Evolutionary conservation across 768 basidiomycete genomes (phyloP), one percentile per base, ranked within the genome.

Genomic region (Boletus rufocinnamomeus): DNA sequence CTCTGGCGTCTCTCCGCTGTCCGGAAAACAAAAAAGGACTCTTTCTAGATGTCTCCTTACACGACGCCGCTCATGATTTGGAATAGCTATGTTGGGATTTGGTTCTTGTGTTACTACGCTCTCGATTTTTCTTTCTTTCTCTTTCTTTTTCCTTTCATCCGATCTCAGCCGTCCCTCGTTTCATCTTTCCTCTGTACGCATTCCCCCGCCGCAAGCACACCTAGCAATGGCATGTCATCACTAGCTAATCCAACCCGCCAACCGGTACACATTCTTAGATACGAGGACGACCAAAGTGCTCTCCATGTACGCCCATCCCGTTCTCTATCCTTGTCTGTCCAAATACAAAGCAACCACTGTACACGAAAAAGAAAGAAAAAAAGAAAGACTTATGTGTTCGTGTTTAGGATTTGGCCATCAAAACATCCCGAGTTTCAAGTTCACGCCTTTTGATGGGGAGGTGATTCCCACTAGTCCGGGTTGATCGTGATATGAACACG

Each of bases 1-100:
- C 30, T 17, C 32, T 30, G 6, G 2, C 41, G 13, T 34, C 61
- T 60, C 63, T 41, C 62, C 19, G 62, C 63, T 64, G 62, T 63
- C 62, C 62, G 53, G 46, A 32, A 59, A 46, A 38, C n/a, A 37
- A 43, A 54, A 46, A 41, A 37, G 34, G 35, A 41, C 21, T 17
- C 8, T 5, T 28, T 54, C 47, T 63, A 64, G 63, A 63, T 43
- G 37, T 56, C 51, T 44, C 27, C 28, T 51, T 44, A 49, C 53
- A 44, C 21, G 55, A 43, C 62, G 30, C 44, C 52, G 16, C 35
- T 63, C 61, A 58, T 43, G 62, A 52, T 54, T 45, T 59, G 63
- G 62, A 60, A 64, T 53, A 30, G 50, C 53, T 64, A 21, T 27
- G 52, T 55, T 37, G 57, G 56, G 57, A 27, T 46, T 58, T 28